Base-by-base conservation (phyloP, 441 rosid genomes). In the Euphorbia celastroides region DNA sequence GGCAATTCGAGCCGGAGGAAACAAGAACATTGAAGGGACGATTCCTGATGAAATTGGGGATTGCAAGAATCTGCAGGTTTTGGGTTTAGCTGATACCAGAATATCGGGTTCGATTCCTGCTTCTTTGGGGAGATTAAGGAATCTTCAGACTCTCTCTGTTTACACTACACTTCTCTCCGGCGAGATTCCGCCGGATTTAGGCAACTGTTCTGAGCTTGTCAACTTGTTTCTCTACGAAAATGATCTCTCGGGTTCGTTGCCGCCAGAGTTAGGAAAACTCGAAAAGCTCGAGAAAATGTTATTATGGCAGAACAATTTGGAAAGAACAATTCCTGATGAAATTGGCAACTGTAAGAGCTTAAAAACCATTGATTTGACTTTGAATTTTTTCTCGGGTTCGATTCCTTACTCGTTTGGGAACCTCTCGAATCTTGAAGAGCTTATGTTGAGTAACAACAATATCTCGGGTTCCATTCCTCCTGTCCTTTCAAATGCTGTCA, bases 161-260 rank as follows among this genome's bases (percentile, higher is more conserved):
- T 91, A 94, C 72, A 87, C 96, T 1, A 87, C 99, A 20, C 78
- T 80, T 93, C 64, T 94, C 5, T 85, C 90, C 3, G 99, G 99
- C 66, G 86, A 80, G 81, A 88, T 94, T 42, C 97, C 97, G 51
- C 75, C 88, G 0, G 84, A 88, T 0, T 66, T 94, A 73, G 97
- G 96, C n/a, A 88, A 89, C 75, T 92, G 99, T 54, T 79, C 91
- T 46, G 88, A 89, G 85, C 96, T 94, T 72, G 87, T 88, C n/a
- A 77, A 82, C 71, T 69, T 94, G 77, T 89, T 81, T 87, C 80
- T 94, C 26, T 89, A 89, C 54, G 96, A 88, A 72, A 94, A 89
- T 60, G 76, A 81, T 77, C 83, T 94, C 64, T 86, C 97, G 50
- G 97, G 99, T 31, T 77, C 90, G 2, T 80, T 94, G 25, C 97